These are phyloP conservation scores for Aphanocladium album DNA, from an alignment of 2,329 filamentous ascomycete species.

Conservation along the genomic window DNA sequence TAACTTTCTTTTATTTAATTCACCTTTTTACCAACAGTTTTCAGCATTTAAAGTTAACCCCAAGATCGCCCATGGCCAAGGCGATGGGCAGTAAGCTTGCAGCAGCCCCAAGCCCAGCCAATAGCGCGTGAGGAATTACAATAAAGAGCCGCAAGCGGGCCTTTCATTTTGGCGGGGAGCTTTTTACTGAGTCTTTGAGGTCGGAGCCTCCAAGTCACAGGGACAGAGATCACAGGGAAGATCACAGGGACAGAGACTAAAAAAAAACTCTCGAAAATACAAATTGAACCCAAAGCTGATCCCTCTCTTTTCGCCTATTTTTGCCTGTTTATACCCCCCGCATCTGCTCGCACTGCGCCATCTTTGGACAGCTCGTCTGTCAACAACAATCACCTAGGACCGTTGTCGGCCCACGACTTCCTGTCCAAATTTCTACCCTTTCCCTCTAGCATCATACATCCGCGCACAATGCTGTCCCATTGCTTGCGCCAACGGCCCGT, in stretches of 20 bases:
- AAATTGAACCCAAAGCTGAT: neutral
- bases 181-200: neutral
- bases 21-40: neutral
- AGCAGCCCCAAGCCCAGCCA: neutral
- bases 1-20: no score
- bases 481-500: constrained; percentile 23
- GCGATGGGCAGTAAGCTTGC: neutral
- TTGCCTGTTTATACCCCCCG: no score
- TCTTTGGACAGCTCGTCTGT: neutral
- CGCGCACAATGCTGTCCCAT: constrained; percentile 23
- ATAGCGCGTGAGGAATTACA: constrained; percentile 5
- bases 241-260: constrained; percentile 27
- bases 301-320: neutral
- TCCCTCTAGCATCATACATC: constrained; percentile 13
- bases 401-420: constrained; percentile 19
- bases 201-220: constrained; percentile 7
- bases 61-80: neutral
- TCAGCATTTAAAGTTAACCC: neutral
- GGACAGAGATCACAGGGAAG: constrained; percentile 28
- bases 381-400: constrained; percentile 17
- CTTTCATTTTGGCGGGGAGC: constrained; percentile 4
- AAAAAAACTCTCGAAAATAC: constrained; percentile 15
- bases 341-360: neutral
- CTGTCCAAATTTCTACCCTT: constrained; percentile 14
- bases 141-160: constrained; percentile 10